These are phyloP conservation scores for Irpex rosettiformis DNA, from an alignment of 1,284 basidiomycete species.

Conservation along the genomic window DNA sequence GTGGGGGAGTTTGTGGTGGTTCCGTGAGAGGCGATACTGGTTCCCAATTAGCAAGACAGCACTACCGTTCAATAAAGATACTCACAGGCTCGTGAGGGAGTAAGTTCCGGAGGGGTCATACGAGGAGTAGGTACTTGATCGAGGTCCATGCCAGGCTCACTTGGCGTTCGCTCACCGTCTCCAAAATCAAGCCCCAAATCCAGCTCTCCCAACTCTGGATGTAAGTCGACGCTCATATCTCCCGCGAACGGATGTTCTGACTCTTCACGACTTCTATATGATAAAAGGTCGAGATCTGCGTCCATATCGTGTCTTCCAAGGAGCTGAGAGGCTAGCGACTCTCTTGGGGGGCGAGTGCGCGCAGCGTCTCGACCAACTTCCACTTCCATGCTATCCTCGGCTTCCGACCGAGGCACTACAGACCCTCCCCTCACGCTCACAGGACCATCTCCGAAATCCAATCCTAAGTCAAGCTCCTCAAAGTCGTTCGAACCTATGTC, in stretches of 20 bases:
- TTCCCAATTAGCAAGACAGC: neutral
- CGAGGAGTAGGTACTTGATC: conserved; percentile 44
- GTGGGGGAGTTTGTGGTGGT: conserved; percentile 63
- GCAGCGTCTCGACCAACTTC: conserved; percentile 75
- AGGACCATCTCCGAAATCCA: conserved; percentile 65
- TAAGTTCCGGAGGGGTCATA: conserved; percentile 47
- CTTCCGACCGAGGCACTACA: conserved; percentile 18
- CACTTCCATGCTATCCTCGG: conserved; percentile 54
- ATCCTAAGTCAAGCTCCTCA: conserved; percentile 65
- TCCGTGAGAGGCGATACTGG: conserved; percentile 73
- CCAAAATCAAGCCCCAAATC: conserved; percentile 75
- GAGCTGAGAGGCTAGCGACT: conserved; percentile 61
- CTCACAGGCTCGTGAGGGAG: neutral
- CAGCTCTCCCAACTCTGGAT: conserved; percentile 49
- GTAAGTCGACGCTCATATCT: conserved; percentile 62
- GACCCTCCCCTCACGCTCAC: conserved; percentile 26
- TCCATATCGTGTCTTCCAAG: conserved; percentile 41
- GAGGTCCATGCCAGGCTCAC: conserved; percentile 15
- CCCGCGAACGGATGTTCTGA: conserved; percentile 63
- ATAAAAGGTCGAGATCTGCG: conserved; percentile 57
- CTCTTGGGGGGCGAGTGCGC: conserved; percentile 38
- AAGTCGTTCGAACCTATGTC: conserved; percentile 88
- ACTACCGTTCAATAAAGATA: neutral
- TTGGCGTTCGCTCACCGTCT: conserved; percentile 33
- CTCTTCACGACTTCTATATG: conserved; percentile 54